Base-by-base conservation (phyloP, 2,329 filamentous ascomycete species). In the Apiospora kogelbergensis region DNA sequence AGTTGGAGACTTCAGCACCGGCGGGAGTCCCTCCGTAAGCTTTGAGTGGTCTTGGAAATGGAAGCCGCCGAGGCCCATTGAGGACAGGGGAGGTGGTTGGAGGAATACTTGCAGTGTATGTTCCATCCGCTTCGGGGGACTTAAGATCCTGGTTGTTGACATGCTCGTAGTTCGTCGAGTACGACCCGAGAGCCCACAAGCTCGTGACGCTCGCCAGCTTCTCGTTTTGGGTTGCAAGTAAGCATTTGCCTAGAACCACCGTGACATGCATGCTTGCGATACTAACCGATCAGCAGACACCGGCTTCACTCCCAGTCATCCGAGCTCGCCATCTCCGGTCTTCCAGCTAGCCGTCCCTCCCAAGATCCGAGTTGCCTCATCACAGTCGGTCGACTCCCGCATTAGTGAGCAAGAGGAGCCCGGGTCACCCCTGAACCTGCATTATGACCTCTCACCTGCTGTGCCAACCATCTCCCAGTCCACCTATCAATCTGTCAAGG, bases 21-120 rank as follows among this genome's bases (percentile, higher is more conserved):
- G 87, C 41, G 95, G 95, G n/a, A 93, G 85, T 75, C 84, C 91
- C 7, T 95, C 93, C 1, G 91, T 97, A 40, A 90, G 94, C 42
- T 98, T 98, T 78, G 92, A 95, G 72, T 99, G 95, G 94, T 91
- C 91, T 9, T 99, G 96, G 96, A 96, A 92, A 84, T 99, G 95
- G 94, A 94, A 92, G 78, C 93, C 96, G 10, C 96, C 96, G 45
- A 97, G 94, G 84, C 77, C 83, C 17, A 82, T 84, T 20, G 95
- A 98, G 77, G 95, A 98, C 78, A 89, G 89, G 75, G 93, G 93
- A 40, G 94, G 94, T 69, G 96, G 96, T 60, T 99, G 96, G 95
- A 93, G 94, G 77, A 98, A 97, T 78, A 93, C 91, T 75, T 98
- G 96, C 85, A 98, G 94, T 79, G 91, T 94, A 84, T 71, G 30